Evolutionary conservation across 2,329 filamentous ascomycete species (phyloP).

Genomic region (Hypoxylon sp.): DNA sequence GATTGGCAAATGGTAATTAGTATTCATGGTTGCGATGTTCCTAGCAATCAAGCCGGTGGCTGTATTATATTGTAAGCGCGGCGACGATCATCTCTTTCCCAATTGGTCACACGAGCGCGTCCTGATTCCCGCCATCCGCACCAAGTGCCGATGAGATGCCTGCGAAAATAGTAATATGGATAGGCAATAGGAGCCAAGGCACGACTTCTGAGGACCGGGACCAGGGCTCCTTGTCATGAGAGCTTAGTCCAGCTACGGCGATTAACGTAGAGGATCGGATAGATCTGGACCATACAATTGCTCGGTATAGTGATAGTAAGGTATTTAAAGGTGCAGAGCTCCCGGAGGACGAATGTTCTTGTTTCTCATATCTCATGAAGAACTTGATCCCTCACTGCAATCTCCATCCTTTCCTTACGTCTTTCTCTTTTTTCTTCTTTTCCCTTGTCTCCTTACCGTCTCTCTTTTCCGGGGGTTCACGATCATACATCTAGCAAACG

Average conservation of each 20-base stretch:
- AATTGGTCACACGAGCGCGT: conserved; percentile 51
- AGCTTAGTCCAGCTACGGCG: conserved; percentile 5
- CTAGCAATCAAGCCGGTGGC: neutral
- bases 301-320: conserved; percentile 27
- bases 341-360: conserved; percentile 29
- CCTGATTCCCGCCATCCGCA: conserved; percentile 50
- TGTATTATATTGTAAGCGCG: conserved; percentile 34
- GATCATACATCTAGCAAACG: conserved; percentile 37
- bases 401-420: conserved; percentile 51
- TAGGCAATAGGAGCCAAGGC: conserved; percentile 16
- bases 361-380: conserved; percentile 43
- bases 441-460: conserved; percentile 49
- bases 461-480: conserved; percentile 46
- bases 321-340: conserved; percentile 48
- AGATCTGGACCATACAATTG: conserved; percentile 11
- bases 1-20: conserved; percentile 24
- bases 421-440: conserved; percentile 49
- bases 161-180: conserved; percentile 45
- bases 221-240: conserved; percentile 20
- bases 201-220: conserved; percentile 7
- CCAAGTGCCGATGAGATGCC: conserved; percentile 43
- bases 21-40: conserved; percentile 20
- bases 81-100: conserved; percentile 36
- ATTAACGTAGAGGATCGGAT: conserved; percentile 24
- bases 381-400: conserved; percentile 40